Evolutionary conservation across 208 protist species (phyloP).

Genomic region (Acanthamoeba triangularis): DNA sequence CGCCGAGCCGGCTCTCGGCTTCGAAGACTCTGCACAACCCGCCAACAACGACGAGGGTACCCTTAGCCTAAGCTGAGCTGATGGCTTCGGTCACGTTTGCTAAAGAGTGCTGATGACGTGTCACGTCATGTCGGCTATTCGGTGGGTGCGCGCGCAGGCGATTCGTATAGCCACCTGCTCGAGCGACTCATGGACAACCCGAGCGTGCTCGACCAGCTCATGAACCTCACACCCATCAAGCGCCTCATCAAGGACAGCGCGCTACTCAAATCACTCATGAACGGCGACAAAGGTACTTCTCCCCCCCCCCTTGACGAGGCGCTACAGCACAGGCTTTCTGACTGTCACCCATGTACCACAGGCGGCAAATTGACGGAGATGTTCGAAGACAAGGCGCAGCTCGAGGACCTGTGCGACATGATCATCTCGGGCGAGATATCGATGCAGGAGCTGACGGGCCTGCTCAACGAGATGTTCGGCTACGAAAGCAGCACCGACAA

Average conservation of each 20-base stretch:
- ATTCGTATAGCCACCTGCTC: conserved; percentile 15
- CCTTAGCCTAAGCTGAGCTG: neutral
- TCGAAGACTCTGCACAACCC: neutral
- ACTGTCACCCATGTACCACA: neutral
- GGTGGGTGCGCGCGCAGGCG: neutral
- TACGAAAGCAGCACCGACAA: neutral
- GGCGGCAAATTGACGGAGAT: conserved; percentile 3
- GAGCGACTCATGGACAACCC: conserved; percentile 47
- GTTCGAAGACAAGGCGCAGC: conserved; percentile 3
- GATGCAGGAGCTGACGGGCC: conserved; percentile 18
- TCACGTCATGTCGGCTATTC: neutral
- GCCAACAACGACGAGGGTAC: neutral
- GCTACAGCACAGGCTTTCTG: neutral
- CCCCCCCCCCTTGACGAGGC: no score
- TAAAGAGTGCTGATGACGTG: neutral
- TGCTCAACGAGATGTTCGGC: conserved; percentile 45
- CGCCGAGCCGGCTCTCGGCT: neutral
- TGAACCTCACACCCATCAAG: conserved; percentile 27
- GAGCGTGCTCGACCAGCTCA: conserved; percentile 21
- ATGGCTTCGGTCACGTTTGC: neutral
- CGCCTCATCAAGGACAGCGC: conserved; percentile 12
- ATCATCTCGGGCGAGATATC: conserved; percentile 34
- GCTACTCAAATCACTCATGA: conserved; percentile 15
- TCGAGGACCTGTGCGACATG: conserved; percentile 45
- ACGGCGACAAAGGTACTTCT: neutral